phyloP scores from a whole-genome alignment of 371 early-diverging fungal species.

The Rhizomucor pusillus region DNA sequence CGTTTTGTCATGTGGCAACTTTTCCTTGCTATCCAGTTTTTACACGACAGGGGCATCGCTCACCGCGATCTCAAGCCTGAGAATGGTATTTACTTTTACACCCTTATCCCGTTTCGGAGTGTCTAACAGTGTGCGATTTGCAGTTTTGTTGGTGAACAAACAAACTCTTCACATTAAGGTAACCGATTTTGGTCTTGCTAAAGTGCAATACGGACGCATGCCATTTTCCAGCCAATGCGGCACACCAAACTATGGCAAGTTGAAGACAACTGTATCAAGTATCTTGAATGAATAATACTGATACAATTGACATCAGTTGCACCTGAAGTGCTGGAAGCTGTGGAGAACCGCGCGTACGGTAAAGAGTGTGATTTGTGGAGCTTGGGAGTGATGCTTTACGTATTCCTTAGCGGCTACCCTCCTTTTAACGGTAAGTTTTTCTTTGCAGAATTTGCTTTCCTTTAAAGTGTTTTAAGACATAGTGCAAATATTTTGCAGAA shows the following conservation, averaged over 20 bases:
- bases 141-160: constrained; percentile 73
- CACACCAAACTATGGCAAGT: constrained; percentile 92
- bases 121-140: constrained; percentile 65
- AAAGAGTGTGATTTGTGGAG: constrained; percentile 97
- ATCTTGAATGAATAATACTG: background rate
- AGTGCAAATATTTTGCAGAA: constrained; percentile 8
- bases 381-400: constrained; percentile 97
- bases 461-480: background rate
- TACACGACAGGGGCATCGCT: constrained; percentile 31
- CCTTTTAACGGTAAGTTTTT: constrained; percentile 75
- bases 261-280: background rate
- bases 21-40: constrained; percentile 64
- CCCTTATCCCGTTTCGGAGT: too few species aligned
- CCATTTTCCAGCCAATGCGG: constrained; percentile 85
- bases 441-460: background rate
- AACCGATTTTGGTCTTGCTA: constrained; percentile 94
- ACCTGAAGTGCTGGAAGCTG: constrained; percentile 88
- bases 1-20: constrained; percentile 81
- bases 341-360: constrained; percentile 68
- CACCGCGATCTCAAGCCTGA: constrained; percentile 52
- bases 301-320: constrained; percentile 56
- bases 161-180: constrained; percentile 77
- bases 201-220: constrained; percentile 59
- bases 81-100: constrained; percentile 25
- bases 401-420: constrained; percentile 93